These are phyloP conservation scores for Fusarium guadeloupense DNA, from an alignment of 2,329 filamentous ascomycete species.

Conservation along the genomic window DNA sequence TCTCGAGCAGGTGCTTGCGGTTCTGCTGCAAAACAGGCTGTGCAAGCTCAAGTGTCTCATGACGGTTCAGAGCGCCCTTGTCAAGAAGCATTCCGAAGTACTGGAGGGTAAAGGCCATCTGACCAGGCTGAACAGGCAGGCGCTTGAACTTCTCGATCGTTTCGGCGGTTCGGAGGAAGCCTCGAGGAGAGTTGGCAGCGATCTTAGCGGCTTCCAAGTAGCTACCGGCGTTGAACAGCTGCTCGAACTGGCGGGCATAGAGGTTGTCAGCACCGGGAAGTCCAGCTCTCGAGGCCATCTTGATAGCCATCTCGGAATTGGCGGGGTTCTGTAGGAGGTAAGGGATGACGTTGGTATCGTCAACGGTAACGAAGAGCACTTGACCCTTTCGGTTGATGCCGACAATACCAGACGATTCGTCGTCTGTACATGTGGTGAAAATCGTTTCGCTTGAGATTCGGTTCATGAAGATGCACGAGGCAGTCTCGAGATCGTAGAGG, in stretches of 20 bases:
- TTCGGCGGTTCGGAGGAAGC: conserved; percentile 91
- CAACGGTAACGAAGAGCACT: conserved; percentile 91
- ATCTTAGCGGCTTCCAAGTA: conserved; percentile 93
- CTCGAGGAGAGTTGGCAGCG: conserved; percentile 93
- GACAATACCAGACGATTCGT: conserved; percentile 85
- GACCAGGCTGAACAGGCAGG: conserved; percentile 79
- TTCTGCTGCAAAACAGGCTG: conserved; percentile 92
- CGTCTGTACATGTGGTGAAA: conserved; percentile 90
- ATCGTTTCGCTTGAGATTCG: conserved; percentile 99
- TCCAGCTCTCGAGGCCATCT: conserved; percentile 92
- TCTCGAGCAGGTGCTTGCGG: conserved; percentile 94
- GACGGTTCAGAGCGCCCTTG: conserved; percentile 90
- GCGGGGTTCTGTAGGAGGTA: conserved; percentile 97
- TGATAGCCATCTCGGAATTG: conserved; percentile 92
- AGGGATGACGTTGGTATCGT: conserved; percentile 89
- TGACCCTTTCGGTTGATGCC: conserved; percentile 98
- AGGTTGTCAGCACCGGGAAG: conserved; percentile 94
- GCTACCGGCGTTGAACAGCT: conserved; percentile 80
- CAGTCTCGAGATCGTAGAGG: conserved; percentile 96
- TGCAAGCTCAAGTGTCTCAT: conserved; percentile 93
- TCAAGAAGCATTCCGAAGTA: conserved; percentile 98
- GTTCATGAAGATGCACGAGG: conserved; percentile 98
- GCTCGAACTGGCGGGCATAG: conserved; percentile 92
- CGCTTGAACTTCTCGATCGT: conserved; percentile 97
- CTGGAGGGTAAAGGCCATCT: conserved; percentile 93